Conservation (phyloP, 768 basidiomycete species). For the Termitomyces sp. region DNA sequence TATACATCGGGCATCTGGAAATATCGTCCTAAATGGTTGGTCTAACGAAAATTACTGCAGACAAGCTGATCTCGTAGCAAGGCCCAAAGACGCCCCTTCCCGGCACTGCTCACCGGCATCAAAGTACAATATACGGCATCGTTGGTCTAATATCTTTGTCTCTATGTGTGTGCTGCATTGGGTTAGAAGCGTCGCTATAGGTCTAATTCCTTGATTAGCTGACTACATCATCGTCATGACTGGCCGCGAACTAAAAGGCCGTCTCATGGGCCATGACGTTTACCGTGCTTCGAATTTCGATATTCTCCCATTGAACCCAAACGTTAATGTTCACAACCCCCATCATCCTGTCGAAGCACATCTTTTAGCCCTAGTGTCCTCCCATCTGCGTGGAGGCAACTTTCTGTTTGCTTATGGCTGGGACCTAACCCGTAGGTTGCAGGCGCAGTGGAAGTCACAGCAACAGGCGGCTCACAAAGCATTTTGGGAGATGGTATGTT, state of each 20-base stretch:
- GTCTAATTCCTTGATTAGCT: conserved; percentile 42
- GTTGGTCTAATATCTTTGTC: conserved; percentile 73
- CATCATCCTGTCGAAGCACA: conserved; percentile 87
- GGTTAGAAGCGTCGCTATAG: background rate
- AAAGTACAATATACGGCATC: conserved; percentile 69
- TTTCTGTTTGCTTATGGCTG: conserved; percentile 90
- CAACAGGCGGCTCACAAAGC: conserved; percentile 47
- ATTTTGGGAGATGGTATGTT: conserved; percentile 73
- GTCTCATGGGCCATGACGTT: conserved; percentile 80
- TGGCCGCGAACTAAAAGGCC: conserved; percentile 68
- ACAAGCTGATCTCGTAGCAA: conserved; percentile 18
- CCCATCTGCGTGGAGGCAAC: conserved; percentile 72
- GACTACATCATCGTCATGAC: conserved; percentile 92
- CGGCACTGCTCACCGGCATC: conserved; percentile 49
- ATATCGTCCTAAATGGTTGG: conserved; percentile 67
- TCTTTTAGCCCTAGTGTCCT: conserved; percentile 77
- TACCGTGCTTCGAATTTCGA: conserved; percentile 90
- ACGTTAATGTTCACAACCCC: conserved; percentile 58
- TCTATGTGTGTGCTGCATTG: conserved; percentile 39
- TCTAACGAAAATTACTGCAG: background rate
- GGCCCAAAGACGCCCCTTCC: conserved; percentile 52
- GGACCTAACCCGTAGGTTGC: conserved; percentile 84
- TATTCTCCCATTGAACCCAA: conserved; percentile 78
- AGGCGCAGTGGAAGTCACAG: conserved; percentile 66
- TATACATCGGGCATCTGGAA: conserved; percentile 68